Evolutionary conservation across 768 basidiomycete genomes (phyloP).

Genomic region (Jaapia argillacea): DNA sequence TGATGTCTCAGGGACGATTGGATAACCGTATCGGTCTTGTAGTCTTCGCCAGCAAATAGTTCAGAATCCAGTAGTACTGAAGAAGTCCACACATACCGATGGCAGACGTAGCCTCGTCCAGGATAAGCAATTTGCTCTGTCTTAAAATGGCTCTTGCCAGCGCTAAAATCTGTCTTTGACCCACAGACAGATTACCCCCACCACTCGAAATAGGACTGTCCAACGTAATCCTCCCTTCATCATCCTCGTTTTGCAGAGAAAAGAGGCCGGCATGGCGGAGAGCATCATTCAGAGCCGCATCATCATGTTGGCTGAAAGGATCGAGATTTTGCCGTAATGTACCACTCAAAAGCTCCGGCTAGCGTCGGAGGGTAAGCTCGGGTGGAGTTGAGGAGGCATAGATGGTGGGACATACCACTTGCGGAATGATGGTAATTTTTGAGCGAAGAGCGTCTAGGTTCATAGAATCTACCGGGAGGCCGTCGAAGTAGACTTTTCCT

Average conservation of each 20-base stretch:
- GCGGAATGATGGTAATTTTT: conserved; percentile 51
- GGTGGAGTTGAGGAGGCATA: neutral
- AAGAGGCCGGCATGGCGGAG: conserved; percentile 38
- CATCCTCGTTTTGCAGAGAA: conserved; percentile 25
- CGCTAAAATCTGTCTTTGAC: conserved; percentile 50
- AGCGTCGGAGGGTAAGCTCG: conserved; percentile 5
- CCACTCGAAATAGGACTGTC: conserved; percentile 35
- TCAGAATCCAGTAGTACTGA: neutral
- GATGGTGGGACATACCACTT: conserved; percentile 30
- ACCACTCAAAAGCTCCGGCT: conserved; percentile 45
- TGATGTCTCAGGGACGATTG: conserved; percentile 43
- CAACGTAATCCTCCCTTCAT: conserved; percentile 28
- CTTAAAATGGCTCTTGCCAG: conserved; percentile 50
- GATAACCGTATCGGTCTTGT: conserved; percentile 46
- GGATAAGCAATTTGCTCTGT: conserved; percentile 43
- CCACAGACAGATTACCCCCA: conserved; percentile 41
- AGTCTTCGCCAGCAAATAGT: conserved; percentile 31
- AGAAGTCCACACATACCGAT: conserved; percentile 20
- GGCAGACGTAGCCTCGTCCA: conserved; percentile 47
- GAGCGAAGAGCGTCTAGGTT: conserved; percentile 44
- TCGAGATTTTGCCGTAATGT: conserved; percentile 51
- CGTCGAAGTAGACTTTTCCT: conserved; percentile 44
- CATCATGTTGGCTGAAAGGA: conserved; percentile 46
- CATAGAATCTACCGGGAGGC: conserved; percentile 30
- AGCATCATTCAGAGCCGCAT: conserved; percentile 38